Base-by-base conservation (phyloP, 305 asterid genomes). In the Salvia sclarea region DNA sequence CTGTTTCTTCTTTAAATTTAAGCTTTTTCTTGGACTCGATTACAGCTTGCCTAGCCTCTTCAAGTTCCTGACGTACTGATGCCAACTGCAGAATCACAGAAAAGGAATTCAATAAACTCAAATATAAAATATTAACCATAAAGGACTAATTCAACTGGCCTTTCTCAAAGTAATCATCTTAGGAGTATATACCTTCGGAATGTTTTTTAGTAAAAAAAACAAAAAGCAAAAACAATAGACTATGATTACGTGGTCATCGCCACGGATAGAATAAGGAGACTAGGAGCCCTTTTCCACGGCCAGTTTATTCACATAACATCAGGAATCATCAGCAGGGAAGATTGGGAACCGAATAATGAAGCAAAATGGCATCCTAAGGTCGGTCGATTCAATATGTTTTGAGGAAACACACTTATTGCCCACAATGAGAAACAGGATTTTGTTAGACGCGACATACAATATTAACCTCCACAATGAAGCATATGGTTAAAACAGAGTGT, bases 1-100 rank as follows among this genome's bases (percentile, higher is more conserved):
- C 96, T 2, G 93, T 94, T 86, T 87, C 91, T 80, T 94, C 95
- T 80, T 94, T 94, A 88, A 82, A 89, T 82, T 88, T 87, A 47
- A 94, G 95, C 80, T 89, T 94, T 73, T 83, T 94, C 80, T 86
- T 93, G 1, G 86, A 81, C 80, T 94, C 93, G 3, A 69, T 75
- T 44, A 84, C 90, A 38, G 90, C 88, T 70, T 80, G 86, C 69
- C 86, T 83, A 8, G 96, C 96, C 73, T 89, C 99, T 79, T 87
- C 96, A 8, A 94, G 95, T 31, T 89, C 99, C 74, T 77, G 83
- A 13, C 83, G 84, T 31, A 86, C 84, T 54, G 90, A 79, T 63
- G 79, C 84, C 82, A 94, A 75, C 99, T 94, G 84, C 86, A 78
- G 76, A 73, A 70, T 24, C 48, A 57, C 25, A 50, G 43, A 60